These are phyloP conservation scores for Chaetomium sp. DNA, from an alignment of 2,329 filamentous ascomycete species.

Conservation along the genomic window DNA sequence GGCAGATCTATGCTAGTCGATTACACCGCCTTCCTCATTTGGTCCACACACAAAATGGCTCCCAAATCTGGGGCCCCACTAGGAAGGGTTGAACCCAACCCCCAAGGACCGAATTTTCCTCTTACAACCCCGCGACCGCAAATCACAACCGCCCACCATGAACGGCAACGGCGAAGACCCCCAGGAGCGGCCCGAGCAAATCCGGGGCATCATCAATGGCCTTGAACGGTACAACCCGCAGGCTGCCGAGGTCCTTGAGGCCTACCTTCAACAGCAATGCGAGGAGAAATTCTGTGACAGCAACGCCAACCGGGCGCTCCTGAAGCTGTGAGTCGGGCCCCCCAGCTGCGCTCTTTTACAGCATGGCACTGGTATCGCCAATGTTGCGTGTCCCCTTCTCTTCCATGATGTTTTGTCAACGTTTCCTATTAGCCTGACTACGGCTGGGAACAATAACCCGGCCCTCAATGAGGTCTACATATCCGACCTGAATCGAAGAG, in stretches of 20 bases:
- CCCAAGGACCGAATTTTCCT: constrained; percentile 17
- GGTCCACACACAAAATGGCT: constrained; percentile 19
- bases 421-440: constrained; percentile 99
- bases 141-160: constrained; percentile 40
- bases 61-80: constrained; percentile 23
- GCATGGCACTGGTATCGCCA: too few relatives aligned
- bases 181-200: constrained; percentile 84
- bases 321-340: constrained; percentile 79
- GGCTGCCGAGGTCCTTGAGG: constrained; percentile 87
- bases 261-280: constrained; percentile 91
- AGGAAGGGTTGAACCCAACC: constrained; percentile 19
- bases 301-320: constrained; percentile 90
- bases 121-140: constrained; percentile 23
- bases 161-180: constrained; percentile 74
- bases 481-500: constrained; percentile 61
- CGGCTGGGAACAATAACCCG: constrained; percentile 46
- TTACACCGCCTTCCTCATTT: constrained; percentile 19
- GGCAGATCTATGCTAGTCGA: too few relatives aligned
- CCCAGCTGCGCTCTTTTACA: constrained; percentile 14
- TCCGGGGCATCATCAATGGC: constrained; percentile 89
- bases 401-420: constrained; percentile 70
- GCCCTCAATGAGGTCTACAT: constrained; percentile 58
- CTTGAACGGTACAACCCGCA: constrained; percentile 98
- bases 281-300: constrained; percentile 90
- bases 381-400: constrained; percentile 5